Evolutionary conservation across 371 early-diverging fungal genomes (phyloP), one percentile per base, ranked within the genome.

Genomic region (Rhizopus arrhizus): DNA sequence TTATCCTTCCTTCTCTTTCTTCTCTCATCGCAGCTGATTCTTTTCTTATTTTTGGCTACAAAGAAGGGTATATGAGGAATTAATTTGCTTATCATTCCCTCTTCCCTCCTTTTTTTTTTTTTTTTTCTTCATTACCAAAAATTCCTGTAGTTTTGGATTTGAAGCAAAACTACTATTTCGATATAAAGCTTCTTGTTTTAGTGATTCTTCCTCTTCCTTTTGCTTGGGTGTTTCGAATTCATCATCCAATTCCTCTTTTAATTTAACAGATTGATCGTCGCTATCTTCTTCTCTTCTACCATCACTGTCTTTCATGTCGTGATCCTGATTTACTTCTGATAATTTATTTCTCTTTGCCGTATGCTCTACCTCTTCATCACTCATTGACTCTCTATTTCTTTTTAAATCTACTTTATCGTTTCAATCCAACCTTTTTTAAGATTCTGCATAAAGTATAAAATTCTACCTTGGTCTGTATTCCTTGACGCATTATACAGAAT

Each of bases 1-100:
- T 72, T 36, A 95, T 90, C 36, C 80, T 33, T 0, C 93, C 95
- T 45, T 82, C 73, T 34, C 75, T 73, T 58, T 93, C 92, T 59
- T 92, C 92, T 28, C 68, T 61, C 49, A 75, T 74, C 0, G 81
- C 78, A 3, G 79, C 69, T 28, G 71, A 80, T 56, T 77, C 74
- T 56, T 79, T 77, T 59, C 72, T 72, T 43, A 68, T 54, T 13
- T 72, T 48, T 3, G 71, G 59, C 66, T 69, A 41, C 15, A 49
- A 28, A 29, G 50, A 8, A 12, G 8, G 46, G 8, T 45, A 43
- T 3, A 11, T 13, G n/a, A 11, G n/a, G 13, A 11, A 43, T 2
- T 2, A 43, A 43, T 6, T 2, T 43, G 43, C 6, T n/a, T 13
- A n/a, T 3, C 13, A 15, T 6, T 8, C 22, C 22, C 22, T 22